Evolutionary conservation across 768 basidiomycete genomes (phyloP).

Genomic region (Kwoniella bestiolae): DNA sequence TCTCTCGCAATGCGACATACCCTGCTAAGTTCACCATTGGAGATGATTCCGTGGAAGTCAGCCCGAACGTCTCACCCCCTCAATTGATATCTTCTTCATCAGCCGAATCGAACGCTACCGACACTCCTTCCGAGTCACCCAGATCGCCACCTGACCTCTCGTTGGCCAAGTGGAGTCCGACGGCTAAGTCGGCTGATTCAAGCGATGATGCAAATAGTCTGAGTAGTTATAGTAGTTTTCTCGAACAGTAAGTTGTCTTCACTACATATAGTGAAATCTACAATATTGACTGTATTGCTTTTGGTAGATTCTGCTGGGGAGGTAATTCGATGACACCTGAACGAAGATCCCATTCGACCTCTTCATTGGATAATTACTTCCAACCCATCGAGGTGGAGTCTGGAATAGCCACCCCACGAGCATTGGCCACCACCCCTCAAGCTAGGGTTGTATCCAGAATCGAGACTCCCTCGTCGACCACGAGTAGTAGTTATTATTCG

Average conservation of each 20-base stretch:
- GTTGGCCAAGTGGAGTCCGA: conserved; percentile 35
- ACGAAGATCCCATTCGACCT: conserved; percentile 40
- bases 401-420: conserved; percentile 19
- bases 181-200: conserved; percentile 15
- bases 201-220: conserved; percentile 28
- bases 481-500: conserved; percentile 21
- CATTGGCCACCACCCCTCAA: conserved; percentile 1
- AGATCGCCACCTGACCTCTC: conserved; percentile 39
- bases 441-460: background rate
- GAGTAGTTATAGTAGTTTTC: conserved; percentile 48
- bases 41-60: conserved; percentile 14
- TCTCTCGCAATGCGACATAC: conserved; percentile 10
- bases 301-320: conserved; percentile 55
- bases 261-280: background rate
- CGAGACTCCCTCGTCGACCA: conserved; percentile 24
- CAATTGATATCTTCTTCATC: conserved; percentile 19
- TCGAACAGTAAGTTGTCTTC: conserved; percentile 53
- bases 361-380: conserved; percentile 39
- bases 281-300: background rate
- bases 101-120: conserved; percentile 19
- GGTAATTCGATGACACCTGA: conserved; percentile 27
- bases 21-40: conserved; percentile 21
- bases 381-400: conserved; percentile 12
- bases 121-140: conserved; percentile 38
- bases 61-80: conserved; percentile 22